Evolutionary conservation across 306 rosid species (phyloP).

Genomic region (Ormosia emarginata): DNA sequence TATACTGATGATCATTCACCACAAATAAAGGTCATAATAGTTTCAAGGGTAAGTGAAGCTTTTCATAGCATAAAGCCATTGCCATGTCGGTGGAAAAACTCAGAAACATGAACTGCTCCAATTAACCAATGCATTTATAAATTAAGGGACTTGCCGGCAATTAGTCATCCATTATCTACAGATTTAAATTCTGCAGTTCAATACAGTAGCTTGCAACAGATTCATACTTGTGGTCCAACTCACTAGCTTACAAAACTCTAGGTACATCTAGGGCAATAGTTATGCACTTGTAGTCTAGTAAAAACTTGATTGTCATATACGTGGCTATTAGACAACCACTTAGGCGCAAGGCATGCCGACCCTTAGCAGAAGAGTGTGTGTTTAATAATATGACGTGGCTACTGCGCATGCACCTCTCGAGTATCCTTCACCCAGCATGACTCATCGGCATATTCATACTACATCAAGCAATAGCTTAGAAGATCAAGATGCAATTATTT

Average conservation of each 20-base stretch:
- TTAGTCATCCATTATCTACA: not conserved
- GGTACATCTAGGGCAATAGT: not conserved
- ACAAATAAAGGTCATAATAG: not conserved
- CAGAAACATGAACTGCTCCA: not conserved
- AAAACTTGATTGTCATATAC: not conserved
- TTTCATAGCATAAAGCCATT: slow-evolving; percentile 12
- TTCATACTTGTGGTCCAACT: not conserved
- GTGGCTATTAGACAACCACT: not conserved
- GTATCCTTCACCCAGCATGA: not conserved
- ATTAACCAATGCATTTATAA: not conserved
- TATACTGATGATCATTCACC: not conserved
- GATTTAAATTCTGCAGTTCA: not conserved
- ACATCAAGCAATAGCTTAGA: not conserved
- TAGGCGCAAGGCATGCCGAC: not conserved
- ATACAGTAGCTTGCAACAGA: not conserved
- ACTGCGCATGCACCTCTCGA: not conserved
- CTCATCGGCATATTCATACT: not conserved
- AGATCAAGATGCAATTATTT: no score
- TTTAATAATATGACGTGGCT: not conserved
- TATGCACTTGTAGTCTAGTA: not conserved
- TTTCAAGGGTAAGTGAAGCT: slow-evolving; percentile 15
- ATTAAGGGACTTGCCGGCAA: not conserved
- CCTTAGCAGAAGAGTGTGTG: not conserved
- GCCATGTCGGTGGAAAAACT: not conserved
- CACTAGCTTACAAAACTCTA: not conserved